These are phyloP conservation scores for Rhododendron ferrugineum DNA, from an alignment of 148 eudicot genomes.

Conservation along the genomic window DNA sequence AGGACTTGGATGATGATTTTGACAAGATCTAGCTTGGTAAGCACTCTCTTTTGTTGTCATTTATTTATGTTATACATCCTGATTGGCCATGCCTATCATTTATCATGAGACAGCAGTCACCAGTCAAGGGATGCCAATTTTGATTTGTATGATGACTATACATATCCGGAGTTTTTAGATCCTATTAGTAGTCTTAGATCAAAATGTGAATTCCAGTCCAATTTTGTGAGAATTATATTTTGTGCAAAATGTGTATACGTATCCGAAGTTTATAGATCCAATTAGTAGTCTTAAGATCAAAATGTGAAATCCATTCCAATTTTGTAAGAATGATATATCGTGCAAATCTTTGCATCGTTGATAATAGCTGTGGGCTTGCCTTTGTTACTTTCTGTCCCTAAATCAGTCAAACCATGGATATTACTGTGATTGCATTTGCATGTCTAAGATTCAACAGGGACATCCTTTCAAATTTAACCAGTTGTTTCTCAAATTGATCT, in stretches of 20 bases:
- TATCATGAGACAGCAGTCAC: neutral
- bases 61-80: neutral
- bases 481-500: neutral
- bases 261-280: neutral
- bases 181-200: neutral
- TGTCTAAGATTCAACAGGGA: neutral
- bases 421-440: neutral
- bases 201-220: neutral
- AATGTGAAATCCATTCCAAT: neutral
- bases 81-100: neutral
- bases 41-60: constrained; percentile 4
- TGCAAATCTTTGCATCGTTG: neutral
- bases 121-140: neutral
- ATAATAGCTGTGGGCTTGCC: neutral
- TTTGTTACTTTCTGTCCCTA: neutral
- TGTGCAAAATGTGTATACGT: too few relatives aligned
- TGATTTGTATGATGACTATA: neutral
- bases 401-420: neutral
- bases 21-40: constrained; percentile 84
- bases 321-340: neutral
- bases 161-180: neutral
- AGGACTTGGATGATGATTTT: constrained; percentile 84
- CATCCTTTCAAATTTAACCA: neutral
- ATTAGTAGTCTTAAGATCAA: neutral
- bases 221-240: neutral